Evolutionary conservation across 148 eudicot species (phyloP).

Genomic region (Rhododendron ovatum): DNA sequence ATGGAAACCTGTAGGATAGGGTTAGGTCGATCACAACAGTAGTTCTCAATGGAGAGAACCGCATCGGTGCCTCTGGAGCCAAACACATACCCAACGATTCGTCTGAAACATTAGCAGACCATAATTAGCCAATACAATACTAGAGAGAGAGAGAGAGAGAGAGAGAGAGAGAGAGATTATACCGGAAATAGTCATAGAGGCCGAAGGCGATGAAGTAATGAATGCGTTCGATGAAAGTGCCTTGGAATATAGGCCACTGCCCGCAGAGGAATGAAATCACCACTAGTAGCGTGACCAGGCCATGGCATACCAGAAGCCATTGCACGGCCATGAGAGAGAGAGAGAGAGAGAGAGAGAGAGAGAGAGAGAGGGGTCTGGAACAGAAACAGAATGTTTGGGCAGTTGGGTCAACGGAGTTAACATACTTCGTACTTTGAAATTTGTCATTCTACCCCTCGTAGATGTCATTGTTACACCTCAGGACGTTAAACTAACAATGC

Average conservation of each 20-base stretch:
- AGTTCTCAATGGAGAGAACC: constrained; percentile 58
- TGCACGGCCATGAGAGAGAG: constrained; percentile 48
- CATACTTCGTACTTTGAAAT: not conserved
- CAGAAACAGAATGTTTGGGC: not conserved
- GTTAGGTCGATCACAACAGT: constrained; percentile 92
- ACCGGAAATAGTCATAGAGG: constrained; percentile 78
- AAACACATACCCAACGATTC: constrained; percentile 48
- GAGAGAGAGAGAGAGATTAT: not conserved
- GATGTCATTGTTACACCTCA: not conserved
- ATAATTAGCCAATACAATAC: not conserved
- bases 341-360: not conserved
- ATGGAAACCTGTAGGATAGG: constrained; percentile 73
- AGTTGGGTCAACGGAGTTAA: not conserved
- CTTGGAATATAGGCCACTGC: constrained; percentile 90
- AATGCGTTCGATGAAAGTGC: constrained; percentile 72
- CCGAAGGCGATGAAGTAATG: constrained; percentile 77
- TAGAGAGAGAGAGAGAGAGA: not conserved
- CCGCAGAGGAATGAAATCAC: constrained; percentile 83
- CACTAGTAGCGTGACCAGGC: constrained; percentile 58
- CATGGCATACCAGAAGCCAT: constrained; percentile 80
- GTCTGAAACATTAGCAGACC: constrained; percentile 31
- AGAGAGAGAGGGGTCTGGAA: not conserved
- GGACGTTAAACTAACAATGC: too few relatives aligned
- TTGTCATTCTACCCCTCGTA: not conserved
- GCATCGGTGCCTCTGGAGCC: constrained; percentile 77